Conservation (phyloP, 225 moss, liverwort and hornwort species). For the Antitrichia curtipendula region DNA sequence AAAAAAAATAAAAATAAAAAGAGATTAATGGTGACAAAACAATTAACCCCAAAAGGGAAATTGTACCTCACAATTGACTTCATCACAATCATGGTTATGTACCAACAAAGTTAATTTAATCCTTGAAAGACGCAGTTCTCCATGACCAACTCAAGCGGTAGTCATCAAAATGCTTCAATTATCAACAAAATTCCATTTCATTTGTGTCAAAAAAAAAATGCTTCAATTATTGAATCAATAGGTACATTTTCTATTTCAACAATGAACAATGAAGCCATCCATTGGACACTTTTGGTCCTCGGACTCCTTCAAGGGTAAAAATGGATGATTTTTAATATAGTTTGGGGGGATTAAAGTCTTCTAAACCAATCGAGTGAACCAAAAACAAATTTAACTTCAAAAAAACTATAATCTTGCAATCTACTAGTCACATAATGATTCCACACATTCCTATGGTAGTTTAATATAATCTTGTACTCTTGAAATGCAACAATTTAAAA, state of each 20-base stretch:
- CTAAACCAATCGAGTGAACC: accelerated
- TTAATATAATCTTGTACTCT: accelerated
- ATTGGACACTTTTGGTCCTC: no score
- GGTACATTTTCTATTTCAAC: accelerated
- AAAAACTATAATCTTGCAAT: no score
- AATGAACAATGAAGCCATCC: neutral
- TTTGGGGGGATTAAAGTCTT: neutral
- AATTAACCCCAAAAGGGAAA: neutral
- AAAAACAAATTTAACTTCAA: neutral
- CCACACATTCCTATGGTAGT: neutral
- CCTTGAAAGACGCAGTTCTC: accelerated
- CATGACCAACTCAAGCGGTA: neutral
- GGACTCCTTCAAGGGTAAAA: accelerated
- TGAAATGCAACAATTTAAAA: neutral
- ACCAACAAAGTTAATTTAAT: neutral
- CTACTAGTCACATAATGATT: neutral
- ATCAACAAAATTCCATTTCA: no score
- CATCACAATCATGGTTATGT: neutral
- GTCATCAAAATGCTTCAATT: neutral
- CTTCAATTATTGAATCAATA: neutral
- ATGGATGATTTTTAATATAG: neutral
- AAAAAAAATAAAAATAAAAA: no score
- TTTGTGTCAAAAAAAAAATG: no score
- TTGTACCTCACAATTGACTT: neutral
- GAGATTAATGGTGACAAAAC: no score